Evolutionary conservation across 768 basidiomycete species (phyloP).

Genomic region (Neoboletus brunneissimus): DNA sequence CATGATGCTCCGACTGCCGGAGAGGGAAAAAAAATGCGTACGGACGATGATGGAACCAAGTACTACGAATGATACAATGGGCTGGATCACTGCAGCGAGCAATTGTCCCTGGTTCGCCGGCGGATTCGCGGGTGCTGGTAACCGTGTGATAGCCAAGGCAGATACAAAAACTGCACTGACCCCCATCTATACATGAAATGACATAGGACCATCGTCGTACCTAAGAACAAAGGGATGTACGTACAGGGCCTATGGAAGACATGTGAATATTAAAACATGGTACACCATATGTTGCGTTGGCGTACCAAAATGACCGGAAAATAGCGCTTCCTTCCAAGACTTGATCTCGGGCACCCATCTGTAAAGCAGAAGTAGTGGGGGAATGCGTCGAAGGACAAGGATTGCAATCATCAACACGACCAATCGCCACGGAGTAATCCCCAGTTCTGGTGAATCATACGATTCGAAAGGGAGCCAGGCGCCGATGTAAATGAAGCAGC

Average conservation of each 20-base stretch:
- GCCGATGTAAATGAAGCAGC: conserved; percentile 80
- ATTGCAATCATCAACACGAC: conserved; percentile 64
- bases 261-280: conserved; percentile 1
- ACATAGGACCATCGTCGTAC: neutral
- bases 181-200: conserved; percentile 62
- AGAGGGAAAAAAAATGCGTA: conserved; percentile 35
- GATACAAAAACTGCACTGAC: conserved; percentile 90
- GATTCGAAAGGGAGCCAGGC: conserved; percentile 76
- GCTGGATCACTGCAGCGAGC: conserved; percentile 70
- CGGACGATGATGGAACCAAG: conserved; percentile 82
- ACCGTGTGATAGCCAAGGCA: conserved; percentile 60
- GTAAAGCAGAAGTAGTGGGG: conserved; percentile 72
- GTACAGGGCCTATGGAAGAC: conserved; percentile 47
- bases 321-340: conserved; percentile 83
- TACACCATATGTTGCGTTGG: conserved; percentile 5
- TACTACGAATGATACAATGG: conserved; percentile 86
- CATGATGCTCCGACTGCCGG: neutral
- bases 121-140: conserved; percentile 57
- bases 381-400: conserved; percentile 76
- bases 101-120: conserved; percentile 68
- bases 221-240: conserved; percentile 19
- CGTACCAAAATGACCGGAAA: conserved; percentile 87
- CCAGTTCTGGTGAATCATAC: conserved; percentile 55
- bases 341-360: conserved; percentile 84
- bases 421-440: conserved; percentile 69